Conservation (phyloP, 805 yeast species). For the Clavispora vitiphila region DNA sequence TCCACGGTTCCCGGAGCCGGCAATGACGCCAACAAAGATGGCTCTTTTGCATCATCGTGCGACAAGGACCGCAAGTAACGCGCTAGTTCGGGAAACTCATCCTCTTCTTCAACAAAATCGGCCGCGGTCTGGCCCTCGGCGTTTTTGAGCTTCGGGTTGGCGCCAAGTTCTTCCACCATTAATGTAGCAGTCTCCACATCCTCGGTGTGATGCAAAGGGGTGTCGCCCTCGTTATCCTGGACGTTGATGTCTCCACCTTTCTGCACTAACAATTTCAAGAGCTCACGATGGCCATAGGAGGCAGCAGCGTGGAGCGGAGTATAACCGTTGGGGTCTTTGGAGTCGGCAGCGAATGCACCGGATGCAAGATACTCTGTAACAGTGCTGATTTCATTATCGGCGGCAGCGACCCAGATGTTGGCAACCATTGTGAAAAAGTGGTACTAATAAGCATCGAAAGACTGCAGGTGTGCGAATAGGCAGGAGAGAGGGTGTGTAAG, state of each 20-base stretch:
- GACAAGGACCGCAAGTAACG: slow-evolving; percentile 49
- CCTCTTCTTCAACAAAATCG: slow-evolving; percentile 76
- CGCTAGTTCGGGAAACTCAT: slow-evolving; percentile 75
- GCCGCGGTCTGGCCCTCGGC: slow-evolving; percentile 71
- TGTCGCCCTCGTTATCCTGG: slow-evolving; percentile 85
- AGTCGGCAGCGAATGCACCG: slow-evolving; percentile 57
- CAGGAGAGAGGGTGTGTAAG: neutral
- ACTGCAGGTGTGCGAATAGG: neutral
- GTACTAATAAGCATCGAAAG: neutral
- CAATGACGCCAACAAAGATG: slow-evolving; percentile 19
- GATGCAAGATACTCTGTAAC: slow-evolving; percentile 54
- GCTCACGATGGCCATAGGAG: slow-evolving; percentile 76
- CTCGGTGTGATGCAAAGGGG: slow-evolving; percentile 91
- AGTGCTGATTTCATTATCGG: slow-evolving; percentile 63
- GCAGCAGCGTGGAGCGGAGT: slow-evolving; percentile 98
- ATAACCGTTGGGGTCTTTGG: slow-evolving; percentile 88
- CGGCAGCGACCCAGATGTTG: slow-evolving; percentile 93
- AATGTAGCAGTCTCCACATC: slow-evolving; percentile 57
- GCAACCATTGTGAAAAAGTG: slow-evolving; percentile 26
- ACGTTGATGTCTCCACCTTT: slow-evolving; percentile 78
- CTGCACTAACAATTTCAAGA: slow-evolving; percentile 52
- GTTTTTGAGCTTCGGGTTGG: slow-evolving; percentile 61
- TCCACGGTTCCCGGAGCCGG: slow-evolving; percentile 36
- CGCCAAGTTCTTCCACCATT: slow-evolving; percentile 63
- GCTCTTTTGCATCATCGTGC: slow-evolving; percentile 23